Evolutionary conservation across 306 rosid species (phyloP), one percentile per base, ranked within the genome.

Genomic region (Sicyos edulis): DNA sequence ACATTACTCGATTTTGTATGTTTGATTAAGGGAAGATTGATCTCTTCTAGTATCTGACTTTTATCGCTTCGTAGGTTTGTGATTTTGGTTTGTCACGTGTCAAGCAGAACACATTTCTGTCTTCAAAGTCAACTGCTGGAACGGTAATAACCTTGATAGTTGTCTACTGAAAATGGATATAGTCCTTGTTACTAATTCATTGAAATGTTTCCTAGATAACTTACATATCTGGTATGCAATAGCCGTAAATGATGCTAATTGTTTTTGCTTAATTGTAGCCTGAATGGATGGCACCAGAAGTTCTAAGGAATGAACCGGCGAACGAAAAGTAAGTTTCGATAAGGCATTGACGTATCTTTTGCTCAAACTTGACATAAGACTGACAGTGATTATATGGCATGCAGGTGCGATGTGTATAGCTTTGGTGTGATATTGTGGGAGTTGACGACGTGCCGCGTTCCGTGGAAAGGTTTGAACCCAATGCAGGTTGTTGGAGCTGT

Each of bases 401-500:
- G 89, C 95, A 95, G 99, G 90, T 95, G 99, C 79, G 99, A 95
- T 80, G 95, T 95, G 61, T 95, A 95, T 80, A 95, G 99, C 78
- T 95, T 95, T 79, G 99, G 99, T 44, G 96, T 95, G 78, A 95
- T 95, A 78, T 79, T 95, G 77, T 95, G 99, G 99, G 99, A 95
- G 83, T 80, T 95, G 84, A 72, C 86, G 53, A 91, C 96, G 42
- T 70, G 80, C 61, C 74, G 57, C 56, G 80, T 95, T 78, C 99
- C 99, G 29, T 95, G 99, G 99, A 85, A 83, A 72, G 97, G 99
- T 57, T 83, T 95, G 92, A 95, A 95, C 83, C 99, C 99, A 44
- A 95, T 95, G 99, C 99, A 95, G 88, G 99, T 95, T 75, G 99
- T 95, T 68, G 99, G 99, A 83, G 99, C 99, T 72, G 99, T 95